A percentile compares a stretch with the other conserved stretches of the same genome.
Conservation (phyloP, 331 rosid genomes). For the Acacia concinna region DNA sequence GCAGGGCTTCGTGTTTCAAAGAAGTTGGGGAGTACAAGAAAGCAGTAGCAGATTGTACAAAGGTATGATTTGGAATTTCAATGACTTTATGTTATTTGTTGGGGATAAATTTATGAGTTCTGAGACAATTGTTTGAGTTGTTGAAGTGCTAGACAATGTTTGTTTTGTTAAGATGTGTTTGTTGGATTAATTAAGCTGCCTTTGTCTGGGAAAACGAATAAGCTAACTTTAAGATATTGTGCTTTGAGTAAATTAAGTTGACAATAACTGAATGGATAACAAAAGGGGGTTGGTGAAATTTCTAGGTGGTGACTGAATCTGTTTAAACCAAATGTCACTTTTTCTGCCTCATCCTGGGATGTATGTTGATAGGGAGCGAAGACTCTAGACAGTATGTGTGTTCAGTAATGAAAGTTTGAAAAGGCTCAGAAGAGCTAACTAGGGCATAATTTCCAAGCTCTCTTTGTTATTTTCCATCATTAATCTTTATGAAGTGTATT, state of each 20-base stretch:
- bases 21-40: slow-evolving; percentile 99
- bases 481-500: slow-evolving; percentile 27
- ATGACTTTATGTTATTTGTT: neutral
- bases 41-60: slow-evolving; percentile 94
- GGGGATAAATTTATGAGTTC: neutral
- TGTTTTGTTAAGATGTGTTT: slow-evolving; percentile 3
- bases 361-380: neutral
- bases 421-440: neutral
- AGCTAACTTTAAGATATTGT: slow-evolving; percentile 2
- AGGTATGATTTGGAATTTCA: slow-evolving; percentile 51
- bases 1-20: slow-evolving; percentile 94
- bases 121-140: neutral
- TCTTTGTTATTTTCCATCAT: slow-evolving; percentile 10
- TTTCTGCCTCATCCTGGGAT: neutral
- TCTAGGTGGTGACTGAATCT: neutral
- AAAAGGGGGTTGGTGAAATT: neutral
- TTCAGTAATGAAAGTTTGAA: slow-evolving; percentile 8
- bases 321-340: neutral
- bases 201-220: slow-evolving; percentile 5
- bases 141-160: neutral
- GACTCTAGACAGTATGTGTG: neutral
- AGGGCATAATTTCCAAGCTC: neutral
- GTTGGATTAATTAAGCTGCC: slow-evolving; percentile 12
- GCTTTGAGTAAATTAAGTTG: slow-evolving; percentile 2
- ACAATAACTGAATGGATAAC: neutral